Evolutionary conservation across 768 basidiomycete genomes (phyloP).

Genomic region (Tylopilus felleus): DNA sequence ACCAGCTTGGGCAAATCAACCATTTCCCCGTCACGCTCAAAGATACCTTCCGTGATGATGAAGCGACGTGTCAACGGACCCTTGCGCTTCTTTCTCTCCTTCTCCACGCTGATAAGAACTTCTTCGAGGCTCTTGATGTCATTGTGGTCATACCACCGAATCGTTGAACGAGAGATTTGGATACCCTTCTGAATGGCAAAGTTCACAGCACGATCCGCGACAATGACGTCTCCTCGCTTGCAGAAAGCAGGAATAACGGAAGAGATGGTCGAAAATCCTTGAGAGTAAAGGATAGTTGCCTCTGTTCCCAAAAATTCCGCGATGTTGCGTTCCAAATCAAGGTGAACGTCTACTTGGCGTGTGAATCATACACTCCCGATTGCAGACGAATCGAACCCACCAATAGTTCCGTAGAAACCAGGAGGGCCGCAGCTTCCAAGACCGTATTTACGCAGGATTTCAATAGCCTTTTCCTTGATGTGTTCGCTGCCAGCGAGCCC

Average conservation of each 20-base stretch:
- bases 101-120: slow-evolving; percentile 77
- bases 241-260: slow-evolving; percentile 97
- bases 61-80: slow-evolving; percentile 84
- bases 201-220: slow-evolving; percentile 96
- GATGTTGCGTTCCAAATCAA: slow-evolving; percentile 82
- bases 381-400: slow-evolving; percentile 43
- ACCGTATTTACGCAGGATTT: slow-evolving; percentile 84
- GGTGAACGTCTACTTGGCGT: slow-evolving; percentile 73
- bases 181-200: slow-evolving; percentile 96
- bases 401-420: slow-evolving; percentile 95
- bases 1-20: slow-evolving; percentile 90
- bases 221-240: slow-evolving; percentile 96
- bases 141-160: slow-evolving; percentile 97
- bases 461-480: slow-evolving; percentile 82
- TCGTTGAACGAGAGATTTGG: slow-evolving; percentile 85
- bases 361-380: background rate
- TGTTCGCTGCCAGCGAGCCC: slow-evolving; percentile 85
- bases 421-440: slow-evolving; percentile 95
- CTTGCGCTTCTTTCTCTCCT: slow-evolving; percentile 83
- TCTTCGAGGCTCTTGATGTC: slow-evolving; percentile 89
- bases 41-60: slow-evolving; percentile 96
- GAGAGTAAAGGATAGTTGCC: slow-evolving; percentile 87
- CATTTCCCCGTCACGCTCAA: slow-evolving; percentile 92
- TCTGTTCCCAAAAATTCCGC: slow-evolving; percentile 90
- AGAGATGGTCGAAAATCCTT: slow-evolving; percentile 86